Evolutionary conservation across 2,329 filamentous ascomycete genomes (phyloP), one percentile per base, ranked within the genome.

Genomic region (Parastagonospora avenae): DNA sequence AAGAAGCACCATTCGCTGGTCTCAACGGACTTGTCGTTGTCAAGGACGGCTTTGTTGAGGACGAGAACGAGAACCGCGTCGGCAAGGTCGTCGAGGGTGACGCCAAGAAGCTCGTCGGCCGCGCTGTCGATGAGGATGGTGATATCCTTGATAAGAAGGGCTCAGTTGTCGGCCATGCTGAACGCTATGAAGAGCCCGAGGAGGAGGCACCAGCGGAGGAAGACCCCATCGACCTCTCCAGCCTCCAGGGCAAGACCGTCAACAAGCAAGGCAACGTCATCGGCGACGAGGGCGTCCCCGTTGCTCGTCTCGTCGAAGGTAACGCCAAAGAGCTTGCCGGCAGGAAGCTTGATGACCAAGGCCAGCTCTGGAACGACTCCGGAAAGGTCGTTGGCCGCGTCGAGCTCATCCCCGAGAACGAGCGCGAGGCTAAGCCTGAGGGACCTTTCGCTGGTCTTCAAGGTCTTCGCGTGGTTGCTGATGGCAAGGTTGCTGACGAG

Each of bases 301-400:
- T 83, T 54, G 88, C 85, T 31, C 83, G 85, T 33, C 80, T 91
- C 1, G 72, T 90, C 15, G 86, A 90, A 66, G 88, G 88, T 11
- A 83, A 87, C 53, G 66, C 83, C 31, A 82, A 83, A 71, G 80
- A 82, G 46, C 80, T 91, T 36, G 74, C 85, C 8, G 88, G 88
- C 27, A 85, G 83, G 64, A 87, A 88, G 82, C 85, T 86, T 63
- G 86, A 91, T 69, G 88, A 85, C 71, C 76, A 89, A 28, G 88
- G 88, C 31, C 84, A 89, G 64, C 82, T 91, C 58, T 84, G 86
- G 76, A 88, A 87, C 66, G 88, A 91, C 68, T 82, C 80, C n/a
- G 88, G 88, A 39, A 85, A 89, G 50, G 77, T 90, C 40, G 81
- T 91, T 51, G 88, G 88, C 54, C 82, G 80, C 49, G 85, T 85